Conservation (phyloP, 176 grass and related monocot species). For the Secale cereale region DNA sequence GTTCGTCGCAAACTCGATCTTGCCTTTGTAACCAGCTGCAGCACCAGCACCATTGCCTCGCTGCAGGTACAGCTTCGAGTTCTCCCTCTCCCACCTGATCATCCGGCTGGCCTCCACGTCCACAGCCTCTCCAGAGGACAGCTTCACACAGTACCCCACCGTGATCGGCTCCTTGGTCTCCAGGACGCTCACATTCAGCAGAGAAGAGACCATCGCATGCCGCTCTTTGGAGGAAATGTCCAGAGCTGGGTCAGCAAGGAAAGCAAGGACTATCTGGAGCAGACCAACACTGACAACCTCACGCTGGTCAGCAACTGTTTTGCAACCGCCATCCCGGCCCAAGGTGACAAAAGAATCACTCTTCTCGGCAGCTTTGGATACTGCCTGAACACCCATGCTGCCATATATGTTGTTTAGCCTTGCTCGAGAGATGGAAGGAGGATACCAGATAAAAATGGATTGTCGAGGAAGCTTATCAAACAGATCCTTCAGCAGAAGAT, state of each 20-base stretch:
- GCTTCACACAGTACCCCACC: conserved; percentile 35
- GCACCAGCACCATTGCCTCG: neutral
- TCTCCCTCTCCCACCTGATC: conserved; percentile 61
- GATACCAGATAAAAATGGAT: conserved; percentile 61
- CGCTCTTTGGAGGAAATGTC: conserved; percentile 34
- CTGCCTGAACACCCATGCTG: conserved; percentile 42
- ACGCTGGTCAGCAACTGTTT: neutral
- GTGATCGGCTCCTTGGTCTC: conserved; percentile 38
- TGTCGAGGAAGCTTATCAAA: conserved; percentile 38
- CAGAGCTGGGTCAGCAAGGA: conserved; percentile 33
- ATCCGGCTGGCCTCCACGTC: conserved; percentile 29
- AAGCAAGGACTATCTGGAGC: conserved; percentile 39
- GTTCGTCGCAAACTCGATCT: conserved; percentile 48
- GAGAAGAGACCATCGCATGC: conserved; percentile 31
- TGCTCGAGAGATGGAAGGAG: conserved; percentile 20
- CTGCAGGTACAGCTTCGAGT: conserved; percentile 33
- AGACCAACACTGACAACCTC: conserved; percentile 39
- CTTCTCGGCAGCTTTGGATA: conserved; percentile 47
- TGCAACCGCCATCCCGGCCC: neutral
- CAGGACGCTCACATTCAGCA: conserved; percentile 42
- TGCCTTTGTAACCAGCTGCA: conserved; percentile 7
- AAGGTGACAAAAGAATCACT: conserved; percentile 22
- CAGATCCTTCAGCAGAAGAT: conserved; percentile 53
- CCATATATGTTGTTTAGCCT: conserved; percentile 46
- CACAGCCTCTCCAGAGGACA: conserved; percentile 30